Evolutionary conservation across 106 monocot genomes (phyloP).

Genomic region (Vanilla planifolia): DNA sequence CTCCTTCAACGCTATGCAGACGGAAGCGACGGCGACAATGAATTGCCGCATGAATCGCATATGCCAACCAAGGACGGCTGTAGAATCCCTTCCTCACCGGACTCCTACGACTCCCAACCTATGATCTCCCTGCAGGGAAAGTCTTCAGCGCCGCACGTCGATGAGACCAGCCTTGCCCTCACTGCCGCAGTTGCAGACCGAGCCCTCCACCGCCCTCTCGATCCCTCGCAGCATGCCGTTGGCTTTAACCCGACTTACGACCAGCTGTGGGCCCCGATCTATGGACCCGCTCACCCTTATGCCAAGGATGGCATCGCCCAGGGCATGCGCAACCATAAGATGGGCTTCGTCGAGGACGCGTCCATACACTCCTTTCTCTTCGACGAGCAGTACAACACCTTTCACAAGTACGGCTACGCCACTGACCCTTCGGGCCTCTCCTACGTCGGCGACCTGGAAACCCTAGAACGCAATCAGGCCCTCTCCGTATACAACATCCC

Average conservation of each 20-base stretch:
- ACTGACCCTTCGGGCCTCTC: conserved; percentile 82
- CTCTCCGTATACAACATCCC: conserved; percentile 91
- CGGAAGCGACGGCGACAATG: not conserved
- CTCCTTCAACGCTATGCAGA: conserved; percentile 30
- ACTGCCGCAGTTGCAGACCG: conserved; percentile 29
- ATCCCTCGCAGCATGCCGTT: conserved; percentile 66
- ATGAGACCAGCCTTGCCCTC: conserved; percentile 82
- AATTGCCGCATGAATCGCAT: not conserved
- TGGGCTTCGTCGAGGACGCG: conserved; percentile 94
- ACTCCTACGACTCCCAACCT: conserved; percentile 30
- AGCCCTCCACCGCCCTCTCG: conserved; percentile 47
- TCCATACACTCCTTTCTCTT: conserved; percentile 92
- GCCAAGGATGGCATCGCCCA: conserved; percentile 71
- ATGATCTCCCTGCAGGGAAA: conserved; percentile 50
- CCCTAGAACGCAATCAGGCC: conserved; percentile 34
- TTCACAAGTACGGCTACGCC: conserved; percentile 90
- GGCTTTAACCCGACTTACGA: conserved; percentile 91
- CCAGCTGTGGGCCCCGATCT: conserved; percentile 92
- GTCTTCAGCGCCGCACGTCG: conserved; percentile 68
- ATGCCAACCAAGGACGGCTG: not conserved
- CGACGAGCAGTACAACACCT: conserved; percentile 98
- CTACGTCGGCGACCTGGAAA: conserved; percentile 59
- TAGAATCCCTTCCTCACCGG: conserved; percentile 28
- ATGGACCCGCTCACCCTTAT: conserved; percentile 79
- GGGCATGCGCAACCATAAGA: conserved; percentile 96